Conservation (phyloP, 345 rosid genomes). For the Schrenkiella parvula region DNA sequence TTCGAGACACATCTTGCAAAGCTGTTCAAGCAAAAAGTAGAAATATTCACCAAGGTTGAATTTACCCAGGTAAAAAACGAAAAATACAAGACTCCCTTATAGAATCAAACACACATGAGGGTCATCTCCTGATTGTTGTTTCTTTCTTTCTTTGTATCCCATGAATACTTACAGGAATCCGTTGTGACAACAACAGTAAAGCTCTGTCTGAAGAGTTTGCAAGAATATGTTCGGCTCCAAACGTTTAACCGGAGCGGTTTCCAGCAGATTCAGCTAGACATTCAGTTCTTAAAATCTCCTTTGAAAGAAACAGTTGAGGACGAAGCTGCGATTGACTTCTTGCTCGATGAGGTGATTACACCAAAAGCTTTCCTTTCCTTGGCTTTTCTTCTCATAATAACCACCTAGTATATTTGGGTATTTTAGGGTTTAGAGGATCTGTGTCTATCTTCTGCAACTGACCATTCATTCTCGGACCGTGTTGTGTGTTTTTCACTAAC, state of each 20-base stretch:
- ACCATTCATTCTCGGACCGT: not conserved
- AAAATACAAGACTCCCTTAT: not conserved
- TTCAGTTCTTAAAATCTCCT: constrained; percentile 79
- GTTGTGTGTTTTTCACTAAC: constrained; percentile 21
- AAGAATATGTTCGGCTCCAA: constrained; percentile 89
- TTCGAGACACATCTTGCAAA: constrained; percentile 97
- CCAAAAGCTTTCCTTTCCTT: not conserved
- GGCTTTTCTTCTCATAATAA: not conserved
- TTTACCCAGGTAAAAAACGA: constrained; percentile 65
- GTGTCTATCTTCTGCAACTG: not conserved
- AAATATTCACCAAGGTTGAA: constrained; percentile 94
- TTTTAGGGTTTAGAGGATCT: not conserved
- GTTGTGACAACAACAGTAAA: constrained; percentile 68
- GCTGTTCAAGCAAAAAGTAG: constrained; percentile 96
- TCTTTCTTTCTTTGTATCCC: not conserved
- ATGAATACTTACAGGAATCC: constrained; percentile 63
- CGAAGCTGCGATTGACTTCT: constrained; percentile 86
- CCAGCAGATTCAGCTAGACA: constrained; percentile 96
- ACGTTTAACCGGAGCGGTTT: constrained; percentile 95
- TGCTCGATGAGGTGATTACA: constrained; percentile 82
- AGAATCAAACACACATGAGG: not conserved
- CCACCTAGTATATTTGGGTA: not conserved
- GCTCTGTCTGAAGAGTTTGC: constrained; percentile 85
- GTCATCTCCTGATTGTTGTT: not conserved
- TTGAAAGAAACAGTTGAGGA: constrained; percentile 69